phyloP scores from a whole-genome alignment of 2,329 filamentous ascomycete species.

The Metarhizium guizhouense region DNA sequence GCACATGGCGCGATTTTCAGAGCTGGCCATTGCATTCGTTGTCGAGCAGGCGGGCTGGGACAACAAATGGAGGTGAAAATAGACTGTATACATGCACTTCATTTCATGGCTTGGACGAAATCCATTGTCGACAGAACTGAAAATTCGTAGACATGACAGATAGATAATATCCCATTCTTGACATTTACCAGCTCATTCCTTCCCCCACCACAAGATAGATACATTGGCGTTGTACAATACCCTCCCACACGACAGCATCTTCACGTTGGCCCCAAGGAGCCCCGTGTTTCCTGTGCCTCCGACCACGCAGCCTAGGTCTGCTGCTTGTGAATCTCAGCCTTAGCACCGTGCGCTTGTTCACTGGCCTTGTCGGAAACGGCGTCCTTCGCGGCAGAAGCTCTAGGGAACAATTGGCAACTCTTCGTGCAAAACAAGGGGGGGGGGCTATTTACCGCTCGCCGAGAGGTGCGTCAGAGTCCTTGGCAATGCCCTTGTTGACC shows the following conservation, averaged over 20 bases:
- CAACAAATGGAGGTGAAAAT: constrained; percentile 25
- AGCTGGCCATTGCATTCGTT: constrained; percentile 29
- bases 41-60: constrained; percentile 31
- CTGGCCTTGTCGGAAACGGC: constrained; percentile 36
- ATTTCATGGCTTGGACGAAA: no score
- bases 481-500: constrained; percentile 59
- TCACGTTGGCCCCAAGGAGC: no score
- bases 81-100: no score
- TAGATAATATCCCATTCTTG: no score
- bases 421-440: not conserved
- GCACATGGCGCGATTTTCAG: constrained; percentile 32
- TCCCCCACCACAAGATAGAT: no score
- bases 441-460: constrained; percentile 38
- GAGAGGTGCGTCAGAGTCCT: constrained; percentile 45
- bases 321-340: constrained; percentile 32
- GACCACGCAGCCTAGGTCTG: constrained; percentile 20
- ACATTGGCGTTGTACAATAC: no score
- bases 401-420: constrained; percentile 10
- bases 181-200: no score
- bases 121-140: no score
- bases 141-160: no score
- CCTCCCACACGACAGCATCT: no score
- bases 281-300: no score
- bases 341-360: constrained; percentile 29
- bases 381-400: constrained; percentile 37